phyloP scores from a whole-genome alignment of 805 yeast species.

The Myxozyma geophila region DNA sequence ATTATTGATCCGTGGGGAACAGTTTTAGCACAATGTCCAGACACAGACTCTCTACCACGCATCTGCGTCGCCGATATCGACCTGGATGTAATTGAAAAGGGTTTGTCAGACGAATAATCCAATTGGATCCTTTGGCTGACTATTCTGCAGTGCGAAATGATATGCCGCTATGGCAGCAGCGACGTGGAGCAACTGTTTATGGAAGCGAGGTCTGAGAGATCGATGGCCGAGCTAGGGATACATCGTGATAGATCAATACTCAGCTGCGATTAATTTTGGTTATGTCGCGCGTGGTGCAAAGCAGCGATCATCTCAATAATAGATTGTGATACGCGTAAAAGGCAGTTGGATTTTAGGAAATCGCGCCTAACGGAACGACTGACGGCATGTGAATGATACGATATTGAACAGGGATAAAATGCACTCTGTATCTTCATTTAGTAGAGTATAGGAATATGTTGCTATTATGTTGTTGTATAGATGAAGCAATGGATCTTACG shows the following conservation, averaged over 20 bases:
- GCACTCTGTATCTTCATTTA: background rate
- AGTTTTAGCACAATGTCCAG: conserved; percentile 63
- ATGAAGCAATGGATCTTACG: too few relatives aligned
- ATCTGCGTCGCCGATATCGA: conserved; percentile 72
- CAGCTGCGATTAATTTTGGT: too few relatives aligned
- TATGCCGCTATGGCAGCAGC: conserved; percentile 80
- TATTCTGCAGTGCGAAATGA: conserved; percentile 53
- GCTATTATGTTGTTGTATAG: too few relatives aligned
- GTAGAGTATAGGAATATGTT: background rate
- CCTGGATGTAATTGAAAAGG: conserved; percentile 51
- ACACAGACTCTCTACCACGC: conserved; percentile 50
- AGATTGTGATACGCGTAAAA: too few relatives aligned
- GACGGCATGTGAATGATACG: too few relatives aligned
- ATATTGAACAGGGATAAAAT: too few relatives aligned
- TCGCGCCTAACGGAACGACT: too few relatives aligned
- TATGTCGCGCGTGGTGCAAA: too few relatives aligned
- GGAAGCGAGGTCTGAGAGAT: conserved; percentile 38
- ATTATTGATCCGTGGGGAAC: conserved; percentile 93
- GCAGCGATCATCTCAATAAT: background rate
- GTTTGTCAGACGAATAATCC: conserved; percentile 15
- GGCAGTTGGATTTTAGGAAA: too few relatives aligned
- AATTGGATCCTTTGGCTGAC: background rate
- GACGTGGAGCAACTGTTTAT: conserved; percentile 64
- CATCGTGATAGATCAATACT: too few relatives aligned
- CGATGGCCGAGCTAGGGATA: background rate